Evolutionary conservation across 331 rosid species (phyloP), one percentile per base, ranked within the genome.

Genomic region (Pyracantha coccinea): DNA sequence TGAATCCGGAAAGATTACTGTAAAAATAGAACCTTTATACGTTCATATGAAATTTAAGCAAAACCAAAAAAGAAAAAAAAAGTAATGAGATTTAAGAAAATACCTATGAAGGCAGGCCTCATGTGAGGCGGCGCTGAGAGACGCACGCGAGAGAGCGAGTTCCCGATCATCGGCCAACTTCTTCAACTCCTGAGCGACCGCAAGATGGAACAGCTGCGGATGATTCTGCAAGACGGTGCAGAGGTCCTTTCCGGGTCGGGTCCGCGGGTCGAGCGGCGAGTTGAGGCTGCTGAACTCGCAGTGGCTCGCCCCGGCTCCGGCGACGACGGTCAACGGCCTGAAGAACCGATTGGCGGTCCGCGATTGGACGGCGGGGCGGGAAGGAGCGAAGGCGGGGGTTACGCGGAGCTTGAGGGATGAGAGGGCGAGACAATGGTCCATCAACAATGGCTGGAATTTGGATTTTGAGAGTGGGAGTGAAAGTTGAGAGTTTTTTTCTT

Each of bases 51-150:
- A 38, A 38, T 38, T 38, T 38, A 38, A 38, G 45, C 45, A 38
- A 38, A 10, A 38, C n/a, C 13, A 44, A 8, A 2, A 35, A 9
- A 2, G 2, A 38, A 2, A 0, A 38, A 10, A 38, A 6, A 66
- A 68, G 75, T 2, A 2, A 10, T 4, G 61, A 9, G 60, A 45
- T 60, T 17, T 41, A 10, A 8, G 44, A 3, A n/a, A 21, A 50
- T 81, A 94, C 99, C 97, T 89, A 62, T 95, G 96, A 71, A 95
- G 97, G 67, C 83, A 75, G 75, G 96, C 89, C 65, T 90, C 92
- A 59, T 85, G 86, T 0, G 98, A 86, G 31, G 25, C 68, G 38
- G 86, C 74, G 72, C 68, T 71, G 35, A 83, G 85, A 0, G 74
- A 6, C 96, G 82, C 79, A 32, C 97, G 97, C 75, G 83, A 54